phyloP scores from a whole-genome alignment of 2,329 filamentous ascomycete genomes.

The Alternaria hordeiaustralica region DNA sequence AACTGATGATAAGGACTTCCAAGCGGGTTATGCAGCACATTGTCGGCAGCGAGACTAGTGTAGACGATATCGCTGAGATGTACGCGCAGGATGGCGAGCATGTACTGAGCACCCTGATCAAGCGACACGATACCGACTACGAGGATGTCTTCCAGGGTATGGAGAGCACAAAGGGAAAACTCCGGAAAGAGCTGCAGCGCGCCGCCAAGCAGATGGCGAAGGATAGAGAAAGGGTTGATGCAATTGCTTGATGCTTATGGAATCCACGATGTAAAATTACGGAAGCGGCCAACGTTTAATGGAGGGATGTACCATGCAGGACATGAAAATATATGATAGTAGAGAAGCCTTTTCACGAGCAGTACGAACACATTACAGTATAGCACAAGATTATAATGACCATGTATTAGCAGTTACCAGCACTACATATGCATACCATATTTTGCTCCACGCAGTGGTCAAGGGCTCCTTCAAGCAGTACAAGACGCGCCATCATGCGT shows the following conservation, averaged over 20 bases:
- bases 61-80: conserved; percentile 52
- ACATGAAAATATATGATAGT: neutral
- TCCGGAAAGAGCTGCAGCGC: conserved; percentile 25
- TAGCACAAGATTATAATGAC: neutral
- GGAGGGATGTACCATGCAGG: neutral
- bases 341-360: neutral
- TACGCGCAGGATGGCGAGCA: conserved; percentile 53
- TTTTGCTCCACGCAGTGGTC: neutral
- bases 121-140: conserved; percentile 50
- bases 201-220: conserved; percentile 13
- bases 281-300: neutral
- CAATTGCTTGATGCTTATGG: neutral
- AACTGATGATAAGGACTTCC: conserved; percentile 49
- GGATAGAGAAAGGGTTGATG: conserved; percentile 11
- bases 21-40: conserved; percentile 55
- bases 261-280: neutral
- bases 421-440: neutral
- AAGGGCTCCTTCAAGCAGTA: neutral
- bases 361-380: neutral
- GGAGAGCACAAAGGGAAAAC: conserved; percentile 27
- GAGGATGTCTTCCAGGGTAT: conserved; percentile 30
- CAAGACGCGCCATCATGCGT: conserved; percentile 46
- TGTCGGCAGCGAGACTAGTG: conserved; percentile 54
- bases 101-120: conserved; percentile 53
- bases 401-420: neutral